Percentiles rank a stretch among this genome's conserved stretches.
These are phyloP conservation scores for Colletotrichum sublineola DNA, from an alignment of 2,329 filamentous ascomycete genomes.

Conservation along the genomic window DNA sequence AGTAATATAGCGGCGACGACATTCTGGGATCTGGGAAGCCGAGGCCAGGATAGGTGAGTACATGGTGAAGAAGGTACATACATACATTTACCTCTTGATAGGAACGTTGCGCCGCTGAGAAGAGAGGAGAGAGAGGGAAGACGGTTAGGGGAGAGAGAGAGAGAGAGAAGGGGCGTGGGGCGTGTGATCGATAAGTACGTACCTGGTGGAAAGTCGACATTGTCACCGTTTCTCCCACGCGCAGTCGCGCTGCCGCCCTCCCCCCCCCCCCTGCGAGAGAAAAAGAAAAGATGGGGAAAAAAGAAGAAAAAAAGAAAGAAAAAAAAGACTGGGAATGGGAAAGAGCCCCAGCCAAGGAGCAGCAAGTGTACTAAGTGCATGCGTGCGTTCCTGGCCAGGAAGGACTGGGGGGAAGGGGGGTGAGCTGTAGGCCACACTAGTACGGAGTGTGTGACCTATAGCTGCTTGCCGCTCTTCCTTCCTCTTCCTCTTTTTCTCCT, in stretches of 20 bases:
- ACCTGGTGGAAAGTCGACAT: background rate
- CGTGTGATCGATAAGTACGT: background rate
- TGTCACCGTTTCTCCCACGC: conserved; percentile 36
- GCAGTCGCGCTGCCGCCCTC: conserved; percentile 10
- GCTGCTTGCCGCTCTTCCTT: background rate
- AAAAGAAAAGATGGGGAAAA: background rate
- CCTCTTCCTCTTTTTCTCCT: background rate
- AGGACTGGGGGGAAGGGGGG: background rate
- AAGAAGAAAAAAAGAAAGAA: background rate
- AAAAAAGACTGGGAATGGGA: background rate
- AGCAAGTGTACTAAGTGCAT: conserved; percentile 20
- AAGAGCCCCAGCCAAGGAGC: background rate
- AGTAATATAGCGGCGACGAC: conserved; percentile 12
- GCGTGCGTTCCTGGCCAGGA: conserved; percentile 30
- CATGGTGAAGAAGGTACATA: too few relatives aligned
- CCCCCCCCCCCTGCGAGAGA: background rate
- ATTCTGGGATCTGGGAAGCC: conserved; percentile 5
- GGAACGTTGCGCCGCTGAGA: background rate
- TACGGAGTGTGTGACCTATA: conserved; percentile 5
- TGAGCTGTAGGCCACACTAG: background rate
- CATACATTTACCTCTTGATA: too few relatives aligned
- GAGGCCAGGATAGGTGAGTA: background rate
- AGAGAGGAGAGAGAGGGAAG: background rate
- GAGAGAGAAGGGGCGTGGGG: background rate
- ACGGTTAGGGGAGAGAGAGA: background rate